Evolutionary conservation across 495 filamentous ascomycete species (phyloP), one percentile per base, ranked within the genome.

Genomic region (Achaetomiella virescens): DNA sequence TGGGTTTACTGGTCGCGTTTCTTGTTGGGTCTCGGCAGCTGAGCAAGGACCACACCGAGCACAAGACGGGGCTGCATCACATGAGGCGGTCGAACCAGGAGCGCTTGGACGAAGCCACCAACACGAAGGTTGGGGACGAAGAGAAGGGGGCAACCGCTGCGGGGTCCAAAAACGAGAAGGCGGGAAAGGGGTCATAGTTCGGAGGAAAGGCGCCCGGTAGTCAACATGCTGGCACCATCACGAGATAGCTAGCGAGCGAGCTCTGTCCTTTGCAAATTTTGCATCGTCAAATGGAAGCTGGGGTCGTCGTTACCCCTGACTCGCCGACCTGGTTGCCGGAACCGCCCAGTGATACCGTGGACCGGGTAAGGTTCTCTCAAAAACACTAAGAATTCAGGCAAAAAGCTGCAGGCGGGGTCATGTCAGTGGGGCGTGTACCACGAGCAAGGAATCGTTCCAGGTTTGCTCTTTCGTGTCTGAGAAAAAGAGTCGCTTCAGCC

Each of bases 11-110:
- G 4, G 52, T 81, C 1, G 80, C 78, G 33, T 65, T 81, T 6
- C 76, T 84, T 15, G 74, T 90, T 20, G 70, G 72, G 0, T 79
- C 76, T 21, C 72, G 73, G 38, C 78, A 67, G 57, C 69, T 90
- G 41, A 86, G 74, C 64, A 80, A 78, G 62, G 70, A 78, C 20
- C 84, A 87, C 52, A 72, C 80, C 1, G 71, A 84, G 52, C 74
- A 80, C 29, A 84, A 82, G 69, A 87, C 84, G 0, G 85, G 85
- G 7, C 66, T 89, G 45, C 73, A 77, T 12, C 68, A 62, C n/a
- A 68, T 78, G 63, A 52, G 29, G 78, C 70, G 41, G 41, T 44
- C 59, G 27, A 54, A 47, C 36, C 51, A 57, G 25, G 31, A 54
- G 25, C 33, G 42, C n/a, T 14, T 10, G 37, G 46, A 31, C 9